Evolutionary conservation across 768 basidiomycete genomes (phyloP).

Genomic region (Leccinum longicurvipes): DNA sequence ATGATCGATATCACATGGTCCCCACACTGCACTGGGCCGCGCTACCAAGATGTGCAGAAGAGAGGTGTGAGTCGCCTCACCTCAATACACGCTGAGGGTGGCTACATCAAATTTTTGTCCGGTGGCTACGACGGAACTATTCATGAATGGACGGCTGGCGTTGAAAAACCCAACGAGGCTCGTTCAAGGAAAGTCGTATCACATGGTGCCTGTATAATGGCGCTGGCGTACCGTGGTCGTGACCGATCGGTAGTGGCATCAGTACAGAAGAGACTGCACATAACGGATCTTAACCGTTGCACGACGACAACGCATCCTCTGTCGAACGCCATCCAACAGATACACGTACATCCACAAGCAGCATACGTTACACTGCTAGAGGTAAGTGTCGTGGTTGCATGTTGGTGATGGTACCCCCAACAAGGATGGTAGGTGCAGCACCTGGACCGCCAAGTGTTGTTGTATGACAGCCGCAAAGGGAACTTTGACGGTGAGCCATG

Average conservation of each 20-base stretch:
- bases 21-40: slow-evolving; percentile 31
- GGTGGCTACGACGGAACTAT: slow-evolving; percentile 47
- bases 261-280: slow-evolving; percentile 33
- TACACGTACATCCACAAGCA: slow-evolving; percentile 45
- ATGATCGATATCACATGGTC: slow-evolving; percentile 31
- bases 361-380: slow-evolving; percentile 45
- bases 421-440: slow-evolving; percentile 40
- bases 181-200: slow-evolving; percentile 29
- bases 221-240: slow-evolving; percentile 38
- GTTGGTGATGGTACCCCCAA: slow-evolving; percentile 11
- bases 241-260: slow-evolving; percentile 37
- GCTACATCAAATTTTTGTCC: slow-evolving; percentile 41
- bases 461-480: slow-evolving; percentile 44
- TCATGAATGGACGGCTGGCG: slow-evolving; percentile 37
- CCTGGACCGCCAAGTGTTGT: slow-evolving; percentile 45
- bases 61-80: slow-evolving; percentile 44
- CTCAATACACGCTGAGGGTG: slow-evolving; percentile 30
- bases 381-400: slow-evolving; percentile 33
- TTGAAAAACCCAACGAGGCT: slow-evolving; percentile 19
- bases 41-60: slow-evolving; percentile 21
- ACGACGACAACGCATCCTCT: slow-evolving; percentile 28
- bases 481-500: slow-evolving; percentile 40
- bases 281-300: slow-evolving; percentile 38
- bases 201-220: slow-evolving; percentile 30
- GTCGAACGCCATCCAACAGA: slow-evolving; percentile 41